Evolutionary conservation across 2,329 filamentous ascomycete genomes (phyloP), one percentile per base, ranked within the genome.

Genomic region (Venturia carpophila): DNA sequence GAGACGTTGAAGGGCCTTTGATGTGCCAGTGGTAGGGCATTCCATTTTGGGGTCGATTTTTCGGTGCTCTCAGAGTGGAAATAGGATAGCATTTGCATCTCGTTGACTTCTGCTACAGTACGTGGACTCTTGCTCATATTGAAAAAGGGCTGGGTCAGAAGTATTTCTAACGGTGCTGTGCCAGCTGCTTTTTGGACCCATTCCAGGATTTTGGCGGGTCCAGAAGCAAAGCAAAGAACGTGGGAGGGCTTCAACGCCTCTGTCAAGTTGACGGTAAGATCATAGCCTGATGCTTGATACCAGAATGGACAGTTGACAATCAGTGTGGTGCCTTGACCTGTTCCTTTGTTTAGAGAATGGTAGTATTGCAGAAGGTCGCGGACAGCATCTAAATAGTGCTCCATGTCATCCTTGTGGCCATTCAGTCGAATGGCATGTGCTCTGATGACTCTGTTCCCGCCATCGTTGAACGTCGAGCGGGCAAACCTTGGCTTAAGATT

Each of bases 1-100:
- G 62, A 63, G 21, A 63, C 62, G 13, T 43, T 30, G 43, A 47
- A 55, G 17, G 62, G 62, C 24, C 45, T 49, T 17, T 39, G 62
- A 10, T 39, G n/a, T 17, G 62, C 27, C 7, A 63, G n/a, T 5
- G 62, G 62, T 10, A 47, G 0, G 5, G 41, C 62, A 47, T 52
- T 34, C 62, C 62, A 63, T 10, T 19, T 42, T 10, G 43, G 13
- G 9, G 34, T 43, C 39, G 19, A 34, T n/a, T 42, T 10, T 21
- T 63, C 43, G 43, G 13, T 19, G 19, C 27, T n/a, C 11, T 63
- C 43, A 13, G 62, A 30, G 21, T 63, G 62, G 17, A 63, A 63
- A 27, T 63, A 63, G 21, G 62, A 63, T 30, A 63, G 2, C 0
- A 63, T 42, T 11, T 63, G 62, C 62, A 63, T 63, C 24, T 63